Evolutionary conservation across 2,329 filamentous ascomycete genomes (phyloP), one percentile per base, ranked within the genome.

Genomic region (Neocucurbitaria cava): DNA sequence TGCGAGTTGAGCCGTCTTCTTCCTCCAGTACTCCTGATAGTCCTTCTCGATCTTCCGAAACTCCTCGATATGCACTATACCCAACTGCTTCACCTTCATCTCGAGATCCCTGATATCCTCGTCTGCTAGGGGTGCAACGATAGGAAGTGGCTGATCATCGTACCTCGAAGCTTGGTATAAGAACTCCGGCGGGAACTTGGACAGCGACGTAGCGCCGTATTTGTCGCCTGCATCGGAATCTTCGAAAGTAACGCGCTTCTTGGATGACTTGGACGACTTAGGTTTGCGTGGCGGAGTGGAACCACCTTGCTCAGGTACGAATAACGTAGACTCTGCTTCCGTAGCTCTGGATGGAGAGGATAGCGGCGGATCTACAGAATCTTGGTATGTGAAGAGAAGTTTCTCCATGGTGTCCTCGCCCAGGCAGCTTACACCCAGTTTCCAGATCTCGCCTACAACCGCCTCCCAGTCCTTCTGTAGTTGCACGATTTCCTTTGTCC

Each of bases 371-470:
- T 20, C n/a, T 9, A 31, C 20, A 1, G 10, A 35, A 8, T 24
- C 49, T 36, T 54, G 40, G n/a, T 58, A 20, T 3, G 51, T 41
- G 21, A 65, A 55, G 10, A 72, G 44, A 15, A 73, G 35, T 13
- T 52, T 18, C 11, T 59, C 30, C 62, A 73, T 68, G 0, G 24
- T 42, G 3, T 52, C 50, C 38, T 70, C 52, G 3, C 71, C 72
- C 15, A 75, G 43, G 26, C 56, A 62, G 9, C 33, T 44, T 0
- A 60, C 46, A 7, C 71, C 70, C 3, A 68, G 36, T 42, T 70
- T 68, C 61, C 65, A 72, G 17, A 75, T 70, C 54, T 75, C 69
- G 18, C 65, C 65, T 2, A 70, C 52, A 1, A 68, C 47, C 0
- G 20, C 30, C 44, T 70, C 65, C 72, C 73, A 76, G 26, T 66